Percentiles rank a stretch among this genome's conserved stretches.
Conservation (phyloP, 139 green algal species). For the Ettlia oleoabundans region DNA sequence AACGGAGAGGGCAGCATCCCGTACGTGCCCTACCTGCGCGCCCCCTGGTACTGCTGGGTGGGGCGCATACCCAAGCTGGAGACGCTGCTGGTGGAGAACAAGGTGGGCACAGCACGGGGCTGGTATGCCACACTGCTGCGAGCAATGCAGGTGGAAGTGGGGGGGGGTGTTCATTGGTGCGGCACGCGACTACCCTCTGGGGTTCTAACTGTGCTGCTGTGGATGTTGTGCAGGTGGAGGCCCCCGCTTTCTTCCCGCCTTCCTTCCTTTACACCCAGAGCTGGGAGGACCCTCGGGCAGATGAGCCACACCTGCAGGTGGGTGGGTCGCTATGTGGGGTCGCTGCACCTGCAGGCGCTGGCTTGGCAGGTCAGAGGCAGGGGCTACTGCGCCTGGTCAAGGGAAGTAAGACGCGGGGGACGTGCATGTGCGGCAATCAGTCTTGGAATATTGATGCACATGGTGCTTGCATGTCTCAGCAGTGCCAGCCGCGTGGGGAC, state of each 20-base stretch:
- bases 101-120: conserved; percentile 1
- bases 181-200: too few species aligned
- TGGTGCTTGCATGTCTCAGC: too few species aligned
- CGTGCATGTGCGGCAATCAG: too few species aligned
- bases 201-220: too few species aligned
- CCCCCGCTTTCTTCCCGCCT: conserved; percentile 89
- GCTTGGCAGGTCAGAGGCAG: too few species aligned
- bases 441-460: too few species aligned
- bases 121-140: background rate
- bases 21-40: conserved; percentile 93
- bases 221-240: conserved; percentile 62
- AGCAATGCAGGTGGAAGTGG: background rate
- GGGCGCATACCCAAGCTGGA: conserved; percentile 65
- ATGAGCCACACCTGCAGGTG: conserved; percentile 41
- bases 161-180: background rate
- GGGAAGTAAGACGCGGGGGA: too few species aligned
- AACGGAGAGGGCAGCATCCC: conserved; percentile 84
- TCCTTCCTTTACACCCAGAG: conserved; percentile 99
- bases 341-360: too few species aligned
- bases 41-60: conserved; percentile 96
- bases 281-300: conserved; percentile 92
- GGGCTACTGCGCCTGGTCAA: too few species aligned
- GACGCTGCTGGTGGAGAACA: conserved; percentile 58
- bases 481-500: too few species aligned
- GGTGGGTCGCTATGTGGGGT: conserved; percentile 38